Evolutionary conservation across 305 asterid species (phyloP).

Genomic region (Fraxinus sp.): DNA sequence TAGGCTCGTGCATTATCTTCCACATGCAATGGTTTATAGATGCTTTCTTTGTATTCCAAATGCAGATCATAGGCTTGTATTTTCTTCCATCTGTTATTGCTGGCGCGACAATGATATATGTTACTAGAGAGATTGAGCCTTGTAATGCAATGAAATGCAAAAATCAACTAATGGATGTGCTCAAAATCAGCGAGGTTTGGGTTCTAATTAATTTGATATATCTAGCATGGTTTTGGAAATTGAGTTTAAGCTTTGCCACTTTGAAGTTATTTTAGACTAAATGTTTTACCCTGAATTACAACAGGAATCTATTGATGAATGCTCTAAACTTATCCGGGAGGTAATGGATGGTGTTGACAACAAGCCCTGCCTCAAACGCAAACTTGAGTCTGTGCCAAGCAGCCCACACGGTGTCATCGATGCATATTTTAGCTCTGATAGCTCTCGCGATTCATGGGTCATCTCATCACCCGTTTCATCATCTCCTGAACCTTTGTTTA

Average conservation of each 20-base stretch:
- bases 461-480: conserved; percentile 27
- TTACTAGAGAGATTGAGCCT: conserved; percentile 49
- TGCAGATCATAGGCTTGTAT: conserved; percentile 67
- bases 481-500: conserved; percentile 58
- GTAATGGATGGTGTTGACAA: conserved; percentile 19
- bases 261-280: not conserved
- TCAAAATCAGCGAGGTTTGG: conserved; percentile 58
- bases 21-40: conserved; percentile 31
- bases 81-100: conserved; percentile 83
- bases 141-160: conserved; percentile 40
- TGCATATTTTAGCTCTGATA: conserved; percentile 47
- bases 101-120: conserved; percentile 61
- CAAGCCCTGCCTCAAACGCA: conserved; percentile 35
- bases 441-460: conserved; percentile 49
- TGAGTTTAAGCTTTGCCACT: not conserved
- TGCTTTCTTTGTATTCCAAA: not conserved
- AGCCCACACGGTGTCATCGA: conserved; percentile 52
- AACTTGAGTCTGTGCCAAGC: conserved; percentile 30
- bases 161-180: conserved; percentile 47
- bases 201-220: conserved; percentile 13
- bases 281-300: conserved; percentile 21
- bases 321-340: conserved; percentile 35
- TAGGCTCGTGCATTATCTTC: conserved; percentile 53
- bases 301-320: conserved; percentile 50
- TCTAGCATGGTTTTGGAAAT: not conserved